Evolutionary conservation across 331 rosid species (phyloP), one percentile per base, ranked within the genome.

Genomic region (Stylosanthes scabra): DNA sequence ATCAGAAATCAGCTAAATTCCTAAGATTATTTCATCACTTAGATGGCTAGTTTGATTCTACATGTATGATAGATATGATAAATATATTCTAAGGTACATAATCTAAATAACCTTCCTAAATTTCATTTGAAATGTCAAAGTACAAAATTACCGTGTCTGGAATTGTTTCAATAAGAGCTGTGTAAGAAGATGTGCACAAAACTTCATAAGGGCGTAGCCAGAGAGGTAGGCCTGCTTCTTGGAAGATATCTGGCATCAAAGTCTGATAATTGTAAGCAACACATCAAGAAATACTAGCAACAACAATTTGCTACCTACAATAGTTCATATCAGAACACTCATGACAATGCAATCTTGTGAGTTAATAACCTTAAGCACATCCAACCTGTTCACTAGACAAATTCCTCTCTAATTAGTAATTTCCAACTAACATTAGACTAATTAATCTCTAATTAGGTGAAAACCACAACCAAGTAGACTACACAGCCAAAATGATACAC

Each of bases 181-280:
- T 90, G 81, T 88, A 95, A 41, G 99, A 88, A 81, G 99, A 95
- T 73, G 97, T 92, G 64, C 90, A 92, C 78, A 95, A 80, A 71
- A 95, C 93, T 90, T 95, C 99, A 78, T 95, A 95, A 40, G 97
- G 97, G 55, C 96, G 93, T 84, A 95, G 86, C 99, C 97, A 95
- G 74, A 92, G 93, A 71, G 99, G 97, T 54, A 95, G 91, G 55
- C 99, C 97, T 74, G 99, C 99, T 90, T 95, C 99, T 90, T 95
- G 97, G 78, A 95, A 95, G 86, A 95, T 95, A 82, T 91, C 99
- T 95, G 86, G 82, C 83, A 80, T 74, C 62, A 75, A 74, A 78
- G 82, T 61, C 77, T 55, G 83, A 74, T 59, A 71, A 74, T 65
- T 63, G 65, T 71, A 76, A 73, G 71, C 54, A 72, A 83, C 74